Evolutionary conservation across 2,329 filamentous ascomycete genomes (phyloP).

Genomic region (Colletotrichum coccodes): DNA sequence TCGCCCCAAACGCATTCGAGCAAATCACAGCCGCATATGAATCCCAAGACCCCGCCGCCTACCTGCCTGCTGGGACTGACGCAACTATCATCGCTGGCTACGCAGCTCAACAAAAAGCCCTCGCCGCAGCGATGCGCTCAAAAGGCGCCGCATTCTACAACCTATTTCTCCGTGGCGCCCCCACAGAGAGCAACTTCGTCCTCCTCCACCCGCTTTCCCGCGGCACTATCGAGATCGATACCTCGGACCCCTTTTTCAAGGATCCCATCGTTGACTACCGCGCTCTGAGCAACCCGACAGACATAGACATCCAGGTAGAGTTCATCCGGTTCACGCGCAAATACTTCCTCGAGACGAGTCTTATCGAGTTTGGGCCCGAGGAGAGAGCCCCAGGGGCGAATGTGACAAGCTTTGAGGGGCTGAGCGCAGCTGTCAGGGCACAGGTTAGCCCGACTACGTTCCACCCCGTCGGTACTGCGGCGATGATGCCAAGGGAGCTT

Average conservation of each 20-base stretch:
- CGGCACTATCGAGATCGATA: constrained; percentile 49
- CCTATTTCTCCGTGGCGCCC: constrained; percentile 35
- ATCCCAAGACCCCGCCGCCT: constrained; percentile 43
- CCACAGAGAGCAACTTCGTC: constrained; percentile 37
- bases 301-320: constrained; percentile 49
- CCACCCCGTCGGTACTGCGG: constrained; percentile 28
- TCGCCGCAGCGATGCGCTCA: constrained; percentile 46
- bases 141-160: constrained; percentile 47
- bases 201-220: constrained; percentile 47
- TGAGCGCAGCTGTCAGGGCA: constrained; percentile 24
- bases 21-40: constrained; percentile 33
- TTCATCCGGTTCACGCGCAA: constrained; percentile 48
- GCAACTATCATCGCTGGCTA: constrained; percentile 48
- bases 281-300: constrained; percentile 49
- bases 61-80: constrained; percentile 43
- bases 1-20: constrained; percentile 34
- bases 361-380: constrained; percentile 42
- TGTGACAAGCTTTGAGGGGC: constrained; percentile 22
- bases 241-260: constrained; percentile 46
- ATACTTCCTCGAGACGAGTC: constrained; percentile 47
- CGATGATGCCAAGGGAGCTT: constrained; percentile 32
- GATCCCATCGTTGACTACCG: constrained; percentile 51
- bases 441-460: constrained; percentile 30
- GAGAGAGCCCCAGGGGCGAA: constrained; percentile 39
- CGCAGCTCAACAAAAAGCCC: constrained; percentile 48